Conservation (phyloP, 2,329 filamentous ascomycete species). For the Penicillium hordei region DNA sequence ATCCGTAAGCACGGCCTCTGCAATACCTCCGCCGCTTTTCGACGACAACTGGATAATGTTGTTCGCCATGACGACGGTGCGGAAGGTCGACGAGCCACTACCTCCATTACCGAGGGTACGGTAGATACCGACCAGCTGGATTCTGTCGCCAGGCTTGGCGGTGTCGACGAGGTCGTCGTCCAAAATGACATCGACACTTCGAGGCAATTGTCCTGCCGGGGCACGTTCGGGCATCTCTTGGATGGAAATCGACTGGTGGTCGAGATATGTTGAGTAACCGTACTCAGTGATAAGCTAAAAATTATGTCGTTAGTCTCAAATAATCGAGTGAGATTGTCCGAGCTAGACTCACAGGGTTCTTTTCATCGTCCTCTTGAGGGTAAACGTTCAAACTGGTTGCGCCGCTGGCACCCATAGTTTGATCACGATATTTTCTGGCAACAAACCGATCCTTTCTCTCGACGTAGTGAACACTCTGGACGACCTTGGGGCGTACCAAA, state of each 20-base stretch:
- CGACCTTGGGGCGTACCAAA: conserved; percentile 91
- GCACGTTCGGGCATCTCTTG: conserved; percentile 99
- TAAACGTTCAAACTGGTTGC: conserved; percentile 89
- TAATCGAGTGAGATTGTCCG: neutral
- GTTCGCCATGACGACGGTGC: conserved; percentile 90
- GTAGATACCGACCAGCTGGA: conserved; percentile 96
- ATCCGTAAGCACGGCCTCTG: conserved; percentile 88
- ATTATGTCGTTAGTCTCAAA: neutral
- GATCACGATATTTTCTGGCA: conserved; percentile 87
- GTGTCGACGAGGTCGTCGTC: conserved; percentile 95
- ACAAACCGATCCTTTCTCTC: conserved; percentile 83
- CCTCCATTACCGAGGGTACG: conserved; percentile 89
- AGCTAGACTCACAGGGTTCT: conserved; percentile 64
- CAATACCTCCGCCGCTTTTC: conserved; percentile 92
- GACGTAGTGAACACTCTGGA: conserved; percentile 96
- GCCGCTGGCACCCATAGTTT: conserved; percentile 90
- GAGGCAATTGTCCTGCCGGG: conserved; percentile 89
- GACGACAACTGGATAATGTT: conserved; percentile 93
- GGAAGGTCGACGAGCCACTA: conserved; percentile 88
- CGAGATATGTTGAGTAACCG: conserved; percentile 90
- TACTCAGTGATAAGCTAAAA: conserved; percentile 80
- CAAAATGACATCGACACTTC: conserved; percentile 92
- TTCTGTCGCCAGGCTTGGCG: conserved; percentile 91
- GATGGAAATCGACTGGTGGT: conserved; percentile 96
- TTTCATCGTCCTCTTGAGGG: conserved; percentile 87